These are phyloP conservation scores for Ambrosiella xylebori DNA, from an alignment of 2,329 filamentous ascomycete species.

Conservation along the genomic window DNA sequence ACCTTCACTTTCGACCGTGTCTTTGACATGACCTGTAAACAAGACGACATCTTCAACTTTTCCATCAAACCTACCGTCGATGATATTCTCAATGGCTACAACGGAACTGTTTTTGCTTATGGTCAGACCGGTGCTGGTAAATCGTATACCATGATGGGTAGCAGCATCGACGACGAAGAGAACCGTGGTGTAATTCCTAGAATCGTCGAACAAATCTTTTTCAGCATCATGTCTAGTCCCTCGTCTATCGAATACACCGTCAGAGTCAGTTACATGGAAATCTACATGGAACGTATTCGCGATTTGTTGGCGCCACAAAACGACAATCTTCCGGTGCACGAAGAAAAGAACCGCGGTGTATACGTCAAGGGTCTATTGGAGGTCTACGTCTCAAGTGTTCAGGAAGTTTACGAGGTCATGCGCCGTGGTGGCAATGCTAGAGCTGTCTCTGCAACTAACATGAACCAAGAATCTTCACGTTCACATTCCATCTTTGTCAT, in stretches of 20 bases:
- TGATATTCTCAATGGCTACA: conserved; percentile 97
- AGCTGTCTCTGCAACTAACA: conserved; percentile 92
- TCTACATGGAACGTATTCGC: conserved; percentile 97
- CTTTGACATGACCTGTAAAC: conserved; percentile 82
- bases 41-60: conserved; percentile 93
- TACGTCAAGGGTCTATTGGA: conserved; percentile 92
- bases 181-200: conserved; percentile 89
- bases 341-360: conserved; percentile 88
- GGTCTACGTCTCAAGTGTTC: conserved; percentile 87
- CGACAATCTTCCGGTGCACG: conserved; percentile 93
- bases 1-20: conserved; percentile 95
- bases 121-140: conserved; percentile 97
- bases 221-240: conserved; percentile 80
- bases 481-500: conserved; percentile 98
- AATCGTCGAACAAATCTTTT: conserved; percentile 95
- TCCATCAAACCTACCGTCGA: conserved; percentile 92
- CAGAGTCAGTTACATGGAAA: conserved; percentile 97
- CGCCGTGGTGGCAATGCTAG: conserved; percentile 75
- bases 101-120: conserved; percentile 96
- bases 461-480: conserved; percentile 96
- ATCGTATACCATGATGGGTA: conserved; percentile 77
- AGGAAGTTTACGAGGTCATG: conserved; percentile 95
- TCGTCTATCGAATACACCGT: conserved; percentile 97
- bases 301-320: conserved; percentile 85
- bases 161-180: conserved; percentile 77